Evolutionary conservation across 2,329 filamentous ascomycete species (phyloP), one percentile per base, ranked within the genome.

Genomic region (Phaeosphaeria sp.): DNA sequence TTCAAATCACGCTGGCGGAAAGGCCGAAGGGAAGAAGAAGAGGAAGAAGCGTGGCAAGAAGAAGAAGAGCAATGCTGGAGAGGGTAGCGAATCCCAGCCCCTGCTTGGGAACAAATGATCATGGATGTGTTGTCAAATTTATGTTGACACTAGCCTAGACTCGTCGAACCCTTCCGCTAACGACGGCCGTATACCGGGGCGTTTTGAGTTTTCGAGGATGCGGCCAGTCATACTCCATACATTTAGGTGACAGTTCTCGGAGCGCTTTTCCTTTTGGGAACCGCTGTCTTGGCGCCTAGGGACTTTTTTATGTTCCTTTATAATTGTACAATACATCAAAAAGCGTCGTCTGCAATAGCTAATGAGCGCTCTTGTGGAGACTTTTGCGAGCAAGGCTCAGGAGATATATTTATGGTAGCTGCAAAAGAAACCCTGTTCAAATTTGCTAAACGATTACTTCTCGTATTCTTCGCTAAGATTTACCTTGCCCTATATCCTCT

Each of bases 41-140:
- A 71, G 72, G 25, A 78, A 77, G 72, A 71, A 71, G 66, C 54
- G 66, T 57, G 69, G 72, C 61, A 76, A 76, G 66, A 77, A 78
- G 68, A 76, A 74, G 73, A 75, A 76, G 66, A 63, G 65, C 36
- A 68, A 68, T 30, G 59, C 59, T 30, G 66, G 67, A 13, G 66
- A 67, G 23, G 60, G 62, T 50, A 62, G 65, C 53, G 74, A 77
- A 56, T 67, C 69, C 39, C 68, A 76, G 50, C 72, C 74, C 2
- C 55, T 77, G 21, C 63, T 77, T 2, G 68, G 71, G n/a, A 54
- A 58, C 30, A 60, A 55, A 33, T 65, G 52, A 60, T 41, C 18
- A 18, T 4, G 15, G 3, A 39, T 4, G 36, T 39, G 36, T 39
- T 39, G 36, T n/a, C 36, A 39, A 5, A 7, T 39, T 17, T 15